A percentile compares a stretch with the other conserved stretches of the same genome.
Evolutionary conservation across 768 basidiomycete species (phyloP).

Genomic region (Trametes meyenii): DNA sequence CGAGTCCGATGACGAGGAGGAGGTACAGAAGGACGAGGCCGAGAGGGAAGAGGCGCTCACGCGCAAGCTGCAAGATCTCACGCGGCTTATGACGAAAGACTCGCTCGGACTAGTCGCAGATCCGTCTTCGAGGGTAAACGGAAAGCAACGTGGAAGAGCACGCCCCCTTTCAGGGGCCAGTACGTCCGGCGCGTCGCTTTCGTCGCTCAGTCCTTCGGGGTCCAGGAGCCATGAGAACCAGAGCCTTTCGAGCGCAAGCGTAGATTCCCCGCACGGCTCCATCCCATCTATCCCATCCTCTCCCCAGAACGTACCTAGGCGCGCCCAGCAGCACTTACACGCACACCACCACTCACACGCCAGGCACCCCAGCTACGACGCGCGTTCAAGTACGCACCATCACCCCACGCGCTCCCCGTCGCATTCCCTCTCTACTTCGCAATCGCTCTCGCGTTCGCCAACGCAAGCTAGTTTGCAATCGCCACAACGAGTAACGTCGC

Average conservation of each 20-base stretch:
- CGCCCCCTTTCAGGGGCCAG: conserved; percentile 23
- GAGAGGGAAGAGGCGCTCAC: conserved; percentile 72
- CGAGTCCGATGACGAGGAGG: conserved; percentile 60
- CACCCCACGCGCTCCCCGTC: conserved; percentile 6
- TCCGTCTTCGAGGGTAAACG: conserved; percentile 12
- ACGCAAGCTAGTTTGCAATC: conserved; percentile 7
- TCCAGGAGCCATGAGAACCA: conserved; percentile 56
- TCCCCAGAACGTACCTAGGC: conserved; percentile 55
- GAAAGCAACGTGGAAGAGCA: conserved; percentile 15
- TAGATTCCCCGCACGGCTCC: conserved; percentile 74
- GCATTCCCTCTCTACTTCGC: conserved; percentile 10
- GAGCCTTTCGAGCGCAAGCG: conserved; percentile 70
- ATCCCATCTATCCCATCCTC: conserved; percentile 84
- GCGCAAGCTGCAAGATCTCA: conserved; percentile 67
- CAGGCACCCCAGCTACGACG: conserved; percentile 8
- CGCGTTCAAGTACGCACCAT: conserved; percentile 1
- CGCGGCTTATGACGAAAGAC: conserved; percentile 75
- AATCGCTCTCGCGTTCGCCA: conserved; percentile 6
- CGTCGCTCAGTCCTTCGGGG: conserved; percentile 41
- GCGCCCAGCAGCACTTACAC: conserved; percentile 15
- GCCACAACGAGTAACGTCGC: conserved; percentile 16
- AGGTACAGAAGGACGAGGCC: conserved; percentile 65
- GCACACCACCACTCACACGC: conserved; percentile 9
- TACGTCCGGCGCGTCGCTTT: conserved; percentile 18
- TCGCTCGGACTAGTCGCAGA: conserved; percentile 66